A percentile compares a stretch with the other conserved stretches of the same genome.
phyloP scores from a whole-genome alignment of 2,329 filamentous ascomycete species.

The Hypomyces rosellus region DNA sequence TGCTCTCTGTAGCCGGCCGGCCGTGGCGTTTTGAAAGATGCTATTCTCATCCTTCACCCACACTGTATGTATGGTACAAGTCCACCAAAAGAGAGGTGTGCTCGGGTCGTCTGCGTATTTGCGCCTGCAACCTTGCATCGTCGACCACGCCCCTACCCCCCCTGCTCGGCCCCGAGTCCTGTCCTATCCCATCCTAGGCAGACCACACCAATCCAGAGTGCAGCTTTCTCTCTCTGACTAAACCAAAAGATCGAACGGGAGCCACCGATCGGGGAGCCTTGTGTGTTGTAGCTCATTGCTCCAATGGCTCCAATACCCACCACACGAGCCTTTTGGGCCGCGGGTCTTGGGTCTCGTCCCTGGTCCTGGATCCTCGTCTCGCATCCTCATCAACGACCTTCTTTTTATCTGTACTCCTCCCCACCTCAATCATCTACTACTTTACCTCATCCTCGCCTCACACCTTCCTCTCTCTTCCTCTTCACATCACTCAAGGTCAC shows the following conservation, averaged over 20 bases:
- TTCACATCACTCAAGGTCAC: not conserved
- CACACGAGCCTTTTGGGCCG: conserved; percentile 2
- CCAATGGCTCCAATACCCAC: not conserved
- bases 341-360: not conserved
- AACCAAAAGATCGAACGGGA: conserved; percentile 15
- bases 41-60: not conserved
- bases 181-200: not conserved
- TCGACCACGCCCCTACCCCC: conserved; percentile 5
- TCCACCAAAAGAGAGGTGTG: not conserved
- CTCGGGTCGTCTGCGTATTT: conserved; percentile 5
- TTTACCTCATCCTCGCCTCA: conserved; percentile 6
- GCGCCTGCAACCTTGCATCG: conserved; percentile 8
- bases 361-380: not conserved
- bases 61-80: not conserved
- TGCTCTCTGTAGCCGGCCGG: not conserved
- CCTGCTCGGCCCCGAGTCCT: conserved; percentile 3
- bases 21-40: conserved; percentile 7
- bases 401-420: conserved; percentile 6
- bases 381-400: conserved; percentile 5
- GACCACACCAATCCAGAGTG: not conserved
- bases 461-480: conserved; percentile 6
- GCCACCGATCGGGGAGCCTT: conserved; percentile 11
- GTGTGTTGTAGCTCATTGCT: not conserved
- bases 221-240: conserved; percentile 1
- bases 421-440: conserved; percentile 2